Conservation (phyloP, 1,139 yeast species). For the Kurtzmaniella quercitrusa region DNA sequence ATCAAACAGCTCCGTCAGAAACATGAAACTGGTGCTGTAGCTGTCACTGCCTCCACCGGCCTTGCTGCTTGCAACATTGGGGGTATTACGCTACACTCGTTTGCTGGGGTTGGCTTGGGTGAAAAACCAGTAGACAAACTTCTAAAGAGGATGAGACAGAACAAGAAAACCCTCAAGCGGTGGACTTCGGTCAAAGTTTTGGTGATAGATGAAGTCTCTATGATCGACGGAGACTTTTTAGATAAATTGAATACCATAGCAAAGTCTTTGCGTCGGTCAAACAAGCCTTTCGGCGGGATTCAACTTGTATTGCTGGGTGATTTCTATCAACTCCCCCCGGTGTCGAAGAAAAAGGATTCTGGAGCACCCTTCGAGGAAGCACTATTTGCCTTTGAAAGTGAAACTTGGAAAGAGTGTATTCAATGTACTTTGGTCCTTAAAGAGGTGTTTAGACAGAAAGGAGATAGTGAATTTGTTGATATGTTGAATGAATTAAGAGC, state of each 20-base stretch:
- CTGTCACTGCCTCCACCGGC: conserved; percentile 91
- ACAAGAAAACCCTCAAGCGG: conserved; percentile 47
- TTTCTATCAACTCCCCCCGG: conserved; percentile 90
- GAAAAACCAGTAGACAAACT: conserved; percentile 31
- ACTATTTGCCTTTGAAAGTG: conserved; percentile 72
- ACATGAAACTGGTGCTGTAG: conserved; percentile 52
- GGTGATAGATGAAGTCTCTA: conserved; percentile 82
- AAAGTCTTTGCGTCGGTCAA: conserved; percentile 43
- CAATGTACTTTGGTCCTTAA: conserved; percentile 62
- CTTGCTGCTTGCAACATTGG: conserved; percentile 91
- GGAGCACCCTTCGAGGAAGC: conserved; percentile 13
- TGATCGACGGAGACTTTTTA: conserved; percentile 75
- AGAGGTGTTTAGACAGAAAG: conserved; percentile 89
- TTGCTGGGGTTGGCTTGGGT: conserved; percentile 84
- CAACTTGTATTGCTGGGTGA: conserved; percentile 86
- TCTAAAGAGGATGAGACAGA: conserved; percentile 52
- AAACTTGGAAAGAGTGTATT: conserved; percentile 66
- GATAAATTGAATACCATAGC: conserved; percentile 71
- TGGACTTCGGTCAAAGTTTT: conserved; percentile 66
- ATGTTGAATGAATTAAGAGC: conserved; percentile 87
- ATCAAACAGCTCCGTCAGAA: conserved; percentile 53
- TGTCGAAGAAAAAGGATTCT: conserved; percentile 27
- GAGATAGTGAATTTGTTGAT: conserved; percentile 68
- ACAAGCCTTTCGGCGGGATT: conserved; percentile 80
- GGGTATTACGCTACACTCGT: conserved; percentile 81